phyloP scores from a whole-genome alignment of 2,329 filamentous ascomycete genomes.

The Sarocladiaceae sp. region DNA sequence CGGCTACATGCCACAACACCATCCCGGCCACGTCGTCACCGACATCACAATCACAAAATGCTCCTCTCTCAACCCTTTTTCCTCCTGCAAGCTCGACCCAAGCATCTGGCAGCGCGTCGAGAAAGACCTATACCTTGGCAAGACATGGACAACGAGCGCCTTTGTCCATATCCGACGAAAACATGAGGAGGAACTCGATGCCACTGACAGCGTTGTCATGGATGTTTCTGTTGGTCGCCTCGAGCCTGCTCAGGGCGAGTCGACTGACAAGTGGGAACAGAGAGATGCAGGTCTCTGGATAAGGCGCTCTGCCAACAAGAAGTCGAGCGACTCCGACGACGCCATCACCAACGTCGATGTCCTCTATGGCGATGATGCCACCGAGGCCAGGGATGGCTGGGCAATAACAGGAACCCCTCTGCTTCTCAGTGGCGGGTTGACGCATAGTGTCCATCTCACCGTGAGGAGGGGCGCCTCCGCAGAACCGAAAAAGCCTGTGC shows the following conservation, averaged over 20 bases:
- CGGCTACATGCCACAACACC: constrained; percentile 78
- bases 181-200: constrained; percentile 73
- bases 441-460: constrained; percentile 67
- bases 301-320: constrained; percentile 63
- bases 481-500: constrained; percentile 61
- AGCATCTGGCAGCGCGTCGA: constrained; percentile 74
- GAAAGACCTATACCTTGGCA: constrained; percentile 79
- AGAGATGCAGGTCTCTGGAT: constrained; percentile 77
- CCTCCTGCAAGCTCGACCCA: constrained; percentile 67
- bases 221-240: constrained; percentile 70
- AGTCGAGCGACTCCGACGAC: constrained; percentile 67
- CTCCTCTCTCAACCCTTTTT: constrained; percentile 66
- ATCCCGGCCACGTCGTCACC: constrained; percentile 77
- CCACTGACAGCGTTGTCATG: constrained; percentile 71
- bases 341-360: constrained; percentile 79
- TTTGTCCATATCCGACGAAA: constrained; percentile 79
- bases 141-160: constrained; percentile 66
- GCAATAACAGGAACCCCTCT: constrained; percentile 67
- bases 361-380: constrained; percentile 83
- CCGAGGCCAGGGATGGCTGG: constrained; percentile 85
- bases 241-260: constrained; percentile 51
- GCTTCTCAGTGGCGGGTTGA: constrained; percentile 56
- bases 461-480: constrained; percentile 65
- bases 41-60: constrained; percentile 76
- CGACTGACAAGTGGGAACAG: constrained; percentile 63